phyloP scores from a whole-genome alignment of 1,284 basidiomycete genomes.

The Schizophyllum commune region DNA sequence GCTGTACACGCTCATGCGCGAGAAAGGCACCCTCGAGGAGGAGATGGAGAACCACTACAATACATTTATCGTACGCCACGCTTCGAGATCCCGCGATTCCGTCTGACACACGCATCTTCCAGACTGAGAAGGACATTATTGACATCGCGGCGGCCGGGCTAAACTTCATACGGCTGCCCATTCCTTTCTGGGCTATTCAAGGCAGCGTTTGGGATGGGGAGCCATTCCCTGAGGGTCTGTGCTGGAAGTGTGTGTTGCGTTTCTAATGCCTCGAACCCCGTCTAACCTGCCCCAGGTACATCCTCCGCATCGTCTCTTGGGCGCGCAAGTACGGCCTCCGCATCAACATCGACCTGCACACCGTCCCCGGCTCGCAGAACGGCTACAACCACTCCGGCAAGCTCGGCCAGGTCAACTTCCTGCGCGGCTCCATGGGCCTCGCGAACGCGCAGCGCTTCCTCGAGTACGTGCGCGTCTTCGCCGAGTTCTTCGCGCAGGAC shows the following conservation, averaged over 20 bases:
- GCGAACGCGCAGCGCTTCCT: slow-evolving; percentile 82
- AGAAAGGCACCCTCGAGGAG: slow-evolving; percentile 41
- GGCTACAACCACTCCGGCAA: slow-evolving; percentile 71
- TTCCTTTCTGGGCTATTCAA: slow-evolving; percentile 83
- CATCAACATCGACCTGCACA: slow-evolving; percentile 80
- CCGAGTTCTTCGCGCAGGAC: slow-evolving; percentile 67
- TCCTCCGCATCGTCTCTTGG: slow-evolving; percentile 73
- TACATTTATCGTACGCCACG: slow-evolving; percentile 63
- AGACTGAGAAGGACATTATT: slow-evolving; percentile 87
- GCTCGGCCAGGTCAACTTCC: slow-evolving; percentile 55
- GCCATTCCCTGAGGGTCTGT: slow-evolving; percentile 69
- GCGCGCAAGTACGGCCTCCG: slow-evolving; percentile 86
- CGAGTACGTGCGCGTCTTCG: slow-evolving; percentile 76
- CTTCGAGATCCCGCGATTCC: not conserved
- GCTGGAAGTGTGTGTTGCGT: slow-evolving; percentile 63
- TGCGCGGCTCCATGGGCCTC: slow-evolving; percentile 53
- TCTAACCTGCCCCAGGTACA: slow-evolving; percentile 42
- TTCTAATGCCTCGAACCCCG: slow-evolving; percentile 13
- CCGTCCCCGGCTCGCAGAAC: slow-evolving; percentile 73
- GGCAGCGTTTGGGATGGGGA: slow-evolving; percentile 36
- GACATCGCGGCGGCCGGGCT: slow-evolving; percentile 87
- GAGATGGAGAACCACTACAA: slow-evolving; percentile 75
- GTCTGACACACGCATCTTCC: slow-evolving; percentile 3
- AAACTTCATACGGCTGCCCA: slow-evolving; percentile 79
- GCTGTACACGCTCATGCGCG: slow-evolving; percentile 57